phyloP scores from a whole-genome alignment of 768 basidiomycete species.

The Pisolithus marmoratus region DNA sequence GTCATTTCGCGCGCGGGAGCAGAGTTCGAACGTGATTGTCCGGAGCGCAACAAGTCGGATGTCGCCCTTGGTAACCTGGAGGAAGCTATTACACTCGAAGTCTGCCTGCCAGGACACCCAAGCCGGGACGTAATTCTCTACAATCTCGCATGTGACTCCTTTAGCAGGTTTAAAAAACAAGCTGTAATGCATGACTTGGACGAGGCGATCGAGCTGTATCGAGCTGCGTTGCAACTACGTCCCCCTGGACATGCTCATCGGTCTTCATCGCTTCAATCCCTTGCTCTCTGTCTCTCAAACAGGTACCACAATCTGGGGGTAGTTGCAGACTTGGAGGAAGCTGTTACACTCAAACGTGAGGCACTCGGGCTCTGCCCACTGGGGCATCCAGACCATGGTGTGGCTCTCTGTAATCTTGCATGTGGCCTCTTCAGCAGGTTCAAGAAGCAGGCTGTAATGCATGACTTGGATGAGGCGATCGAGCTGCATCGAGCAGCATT shows the following conservation, averaged over 20 bases:
- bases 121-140: background rate
- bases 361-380: background rate
- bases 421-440: background rate
- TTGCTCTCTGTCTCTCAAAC: background rate
- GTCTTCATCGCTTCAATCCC: background rate
- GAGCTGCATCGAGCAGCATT: background rate
- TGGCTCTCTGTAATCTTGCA: background rate
- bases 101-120: background rate
- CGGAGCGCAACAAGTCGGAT: too few species aligned
- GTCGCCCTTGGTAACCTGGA: background rate
- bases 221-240: background rate
- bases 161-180: background rate
- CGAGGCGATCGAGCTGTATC: background rate
- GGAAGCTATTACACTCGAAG: background rate
- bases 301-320: background rate
- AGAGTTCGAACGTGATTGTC: too few species aligned
- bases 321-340: background rate
- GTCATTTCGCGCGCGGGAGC: too few species aligned
- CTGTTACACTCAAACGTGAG: background rate
- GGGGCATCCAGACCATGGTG: background rate
- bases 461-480: background rate
- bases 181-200: background rate
- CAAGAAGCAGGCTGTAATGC: background rate
- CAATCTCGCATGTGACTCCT: background rate
- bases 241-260: background rate